Percentiles rank a stretch among this genome's conserved stretches.
These are phyloP conservation scores for Flaveria trinervia DNA, from an alignment of 129 eudicot species.

Conservation along the genomic window DNA sequence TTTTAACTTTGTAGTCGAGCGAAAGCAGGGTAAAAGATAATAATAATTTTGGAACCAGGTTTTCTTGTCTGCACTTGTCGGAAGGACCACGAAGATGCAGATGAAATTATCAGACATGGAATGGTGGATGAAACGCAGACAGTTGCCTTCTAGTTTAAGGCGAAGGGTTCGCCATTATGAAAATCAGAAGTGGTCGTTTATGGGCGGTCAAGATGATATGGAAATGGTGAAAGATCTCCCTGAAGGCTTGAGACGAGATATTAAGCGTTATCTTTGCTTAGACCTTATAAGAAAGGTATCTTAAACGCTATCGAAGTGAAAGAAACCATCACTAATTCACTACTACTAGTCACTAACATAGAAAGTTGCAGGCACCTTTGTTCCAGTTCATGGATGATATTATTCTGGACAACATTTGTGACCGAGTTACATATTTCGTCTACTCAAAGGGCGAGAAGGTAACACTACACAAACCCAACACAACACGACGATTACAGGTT, in stretches of 20 bases:
- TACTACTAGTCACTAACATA: conserved; percentile 4
- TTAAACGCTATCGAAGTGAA: no score
- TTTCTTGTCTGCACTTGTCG: conserved; percentile 49
- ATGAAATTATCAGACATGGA: conserved; percentile 56
- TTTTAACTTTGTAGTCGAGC: not conserved
- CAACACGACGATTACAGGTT: not conserved
- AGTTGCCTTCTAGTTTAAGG: conserved; percentile 49
- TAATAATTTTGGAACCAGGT: conserved; percentile 33
- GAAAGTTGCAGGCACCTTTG: conserved; percentile 52
- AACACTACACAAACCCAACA: conserved; percentile 13
- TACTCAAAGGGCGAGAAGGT: conserved; percentile 65
- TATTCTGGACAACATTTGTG: conserved; percentile 66
- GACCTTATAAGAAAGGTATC: conserved; percentile 57
- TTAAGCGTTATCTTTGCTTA: conserved; percentile 63
- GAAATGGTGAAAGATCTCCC: conserved; percentile 59
- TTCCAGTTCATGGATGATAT: conserved; percentile 57
- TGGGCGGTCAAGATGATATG: conserved; percentile 61
- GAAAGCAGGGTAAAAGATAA: no score
- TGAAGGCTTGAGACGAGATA: conserved; percentile 60
- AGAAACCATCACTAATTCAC: not conserved
- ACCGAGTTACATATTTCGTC: conserved; percentile 50
- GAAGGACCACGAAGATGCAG: conserved; percentile 51
- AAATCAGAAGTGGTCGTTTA: conserved; percentile 46
- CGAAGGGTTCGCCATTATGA: conserved; percentile 61
- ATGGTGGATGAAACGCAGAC: conserved; percentile 70